Evolutionary conservation across 192 early-diverging fungal genomes (phyloP), one percentile per base, ranked within the genome.

Genomic region (Oehlia diaphana): DNA sequence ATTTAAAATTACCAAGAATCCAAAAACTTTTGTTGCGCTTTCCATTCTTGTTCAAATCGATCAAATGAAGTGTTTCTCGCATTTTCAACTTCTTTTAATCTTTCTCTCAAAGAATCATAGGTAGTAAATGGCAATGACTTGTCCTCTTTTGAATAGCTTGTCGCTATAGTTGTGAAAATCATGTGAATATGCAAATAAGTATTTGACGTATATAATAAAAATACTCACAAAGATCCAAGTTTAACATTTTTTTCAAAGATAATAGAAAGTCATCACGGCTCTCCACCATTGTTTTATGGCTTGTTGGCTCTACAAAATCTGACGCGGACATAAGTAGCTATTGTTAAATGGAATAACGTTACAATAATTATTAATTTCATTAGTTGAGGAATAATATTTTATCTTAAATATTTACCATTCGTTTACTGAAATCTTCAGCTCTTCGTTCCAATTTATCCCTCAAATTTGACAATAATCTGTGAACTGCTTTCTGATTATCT

Each of bases 31-130:
- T 77, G 26, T 77, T 65, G 63, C 3, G 35, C 42, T 23, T 47
- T 47, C 26, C 42, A 77, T 49, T 77, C 75, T 53, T 77, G 63
- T 33, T 66, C 63, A 13, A 77, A 4, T 2, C 14, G 9, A 13
- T n/a, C 5, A 9, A 49, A 13, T 39, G n/a, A 21, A 16, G 35
- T 16, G 6, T 66, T 16, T 66, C 37, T 77, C 3, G 9, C 7
- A 19, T 77, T 10, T 31, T 50, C n/a, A 66, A 77, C 42, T 33
- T 77, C 35, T 2, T 1, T 4, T 4, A 77, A 66, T 28, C 26
- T 66, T 77, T 77, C 75, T 65, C 53, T 77, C 19, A 77, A 66
- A 47, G 74, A 76, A 35, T 76, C 58, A 23, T 77, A 66, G 3
- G 62, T 63, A 47, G 26, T 66, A 47, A 77, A 77, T 9, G 62